Conservation (phyloP, 345 rosid genomes). For the Pelargonium nanum region DNA sequence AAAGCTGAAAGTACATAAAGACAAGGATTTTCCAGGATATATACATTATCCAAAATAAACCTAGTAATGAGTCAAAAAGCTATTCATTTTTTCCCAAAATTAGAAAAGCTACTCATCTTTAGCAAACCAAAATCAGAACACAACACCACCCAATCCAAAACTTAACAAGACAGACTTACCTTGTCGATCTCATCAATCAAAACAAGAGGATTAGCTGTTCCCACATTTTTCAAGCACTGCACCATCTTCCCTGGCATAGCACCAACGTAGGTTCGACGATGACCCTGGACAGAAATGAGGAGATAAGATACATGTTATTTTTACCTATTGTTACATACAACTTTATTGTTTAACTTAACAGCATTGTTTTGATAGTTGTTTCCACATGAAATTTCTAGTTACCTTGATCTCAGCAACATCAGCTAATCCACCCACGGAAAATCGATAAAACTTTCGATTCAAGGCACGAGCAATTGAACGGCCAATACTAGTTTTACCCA, state of each 20-base stretch:
- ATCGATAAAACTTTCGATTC: slow-evolving; percentile 85
- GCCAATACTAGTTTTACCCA: slow-evolving; percentile 98
- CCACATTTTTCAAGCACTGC: slow-evolving; percentile 95
- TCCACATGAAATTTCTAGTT: slow-evolving; percentile 7
- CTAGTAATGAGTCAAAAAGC: no score
- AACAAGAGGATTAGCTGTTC: slow-evolving; percentile 98
- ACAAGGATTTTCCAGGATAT: no score
- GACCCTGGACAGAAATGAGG: slow-evolving; percentile 50
- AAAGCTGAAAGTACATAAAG: no score
- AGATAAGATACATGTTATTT: neutral
- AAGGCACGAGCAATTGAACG: slow-evolving; percentile 96
- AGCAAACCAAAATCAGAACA: no score
- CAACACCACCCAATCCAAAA: neutral
- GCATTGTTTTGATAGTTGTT: neutral
- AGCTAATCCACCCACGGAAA: slow-evolving; percentile 95
- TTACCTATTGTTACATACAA: no score
- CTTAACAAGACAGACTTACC: slow-evolving; percentile 28
- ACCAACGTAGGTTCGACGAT: slow-evolving; percentile 95
- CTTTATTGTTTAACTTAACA: no score
- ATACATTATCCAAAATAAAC: no score
- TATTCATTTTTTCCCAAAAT: no score
- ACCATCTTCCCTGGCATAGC: slow-evolving; percentile 99
- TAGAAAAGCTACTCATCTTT: no score
- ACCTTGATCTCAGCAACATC: slow-evolving; percentile 99
- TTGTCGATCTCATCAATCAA: slow-evolving; percentile 98